Conservation (phyloP, 2,329 filamentous ascomycete species). For the Phaeosphaeriaceae sp. region DNA sequence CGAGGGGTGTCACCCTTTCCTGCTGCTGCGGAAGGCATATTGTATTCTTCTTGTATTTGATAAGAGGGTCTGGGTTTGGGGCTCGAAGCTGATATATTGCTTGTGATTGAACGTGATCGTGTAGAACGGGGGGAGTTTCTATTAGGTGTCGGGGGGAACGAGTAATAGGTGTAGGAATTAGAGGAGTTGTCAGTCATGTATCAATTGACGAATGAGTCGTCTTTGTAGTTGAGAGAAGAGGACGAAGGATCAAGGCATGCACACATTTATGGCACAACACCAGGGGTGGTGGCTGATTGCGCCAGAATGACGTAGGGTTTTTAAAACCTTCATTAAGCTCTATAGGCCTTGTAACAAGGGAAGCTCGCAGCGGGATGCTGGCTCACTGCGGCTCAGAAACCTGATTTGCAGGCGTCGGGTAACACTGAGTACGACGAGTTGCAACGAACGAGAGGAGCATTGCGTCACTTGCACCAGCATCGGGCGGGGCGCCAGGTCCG, state of each 20-base stretch:
- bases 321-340: conserved; percentile 22
- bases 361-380: conserved; percentile 44
- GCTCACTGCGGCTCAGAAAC: conserved; percentile 37
- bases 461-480: conserved; percentile 45
- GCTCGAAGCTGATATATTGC: conserved; percentile 41
- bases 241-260: conserved; percentile 23
- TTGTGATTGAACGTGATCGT: conserved; percentile 50
- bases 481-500: conserved; percentile 43
- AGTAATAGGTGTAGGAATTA: conserved; percentile 59
- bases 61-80: conserved; percentile 40
- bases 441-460: conserved; percentile 34
- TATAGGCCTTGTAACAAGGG: conserved; percentile 33
- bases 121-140: conserved; percentile 48
- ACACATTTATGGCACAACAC: conserved; percentile 40
- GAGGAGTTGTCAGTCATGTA: conserved; percentile 58
- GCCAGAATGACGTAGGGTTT: conserved; percentile 44
- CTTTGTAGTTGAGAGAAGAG: conserved; percentile 33
- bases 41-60: conserved; percentile 38
- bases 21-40: conserved; percentile 59
- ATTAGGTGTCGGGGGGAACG: conserved; percentile 58
- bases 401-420: conserved; percentile 42
- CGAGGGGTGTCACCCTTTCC: conserved; percentile 57
- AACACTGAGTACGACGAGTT: conserved; percentile 34
- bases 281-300: conserved; percentile 20
- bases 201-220: conserved; percentile 46